Evolutionary conservation across 2,329 filamentous ascomycete species (phyloP), one percentile per base, ranked within the genome.

Genomic region (Massarina eburnea): DNA sequence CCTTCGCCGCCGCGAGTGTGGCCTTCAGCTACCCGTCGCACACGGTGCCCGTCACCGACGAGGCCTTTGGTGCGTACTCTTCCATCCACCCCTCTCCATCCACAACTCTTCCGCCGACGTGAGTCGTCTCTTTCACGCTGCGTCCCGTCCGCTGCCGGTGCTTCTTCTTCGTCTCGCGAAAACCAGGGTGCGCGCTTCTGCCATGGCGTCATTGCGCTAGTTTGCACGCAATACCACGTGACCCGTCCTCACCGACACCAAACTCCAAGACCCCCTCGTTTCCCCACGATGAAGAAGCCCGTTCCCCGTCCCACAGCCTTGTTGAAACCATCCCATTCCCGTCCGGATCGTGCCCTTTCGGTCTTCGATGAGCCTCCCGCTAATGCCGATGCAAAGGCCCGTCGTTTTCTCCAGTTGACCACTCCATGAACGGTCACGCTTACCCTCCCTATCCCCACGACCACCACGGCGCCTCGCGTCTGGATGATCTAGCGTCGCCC

Each of bases 401-500:
- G 27, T 56, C 52, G 39, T 66, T 64, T 51, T 58, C 61, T 45
- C 47, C 61, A 43, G 53, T 57, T 29, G 41, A 42, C 18, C 24
- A 52, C 33, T 43, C 57, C 41, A 66, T 68, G 64, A 58, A 61
- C 41, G 54, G 53, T 45, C 54, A 62, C 36, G 43, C 61, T 17
- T 48, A 52, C 27, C 55, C 59, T 35, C 54, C 52, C 10, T 48
- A 46, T 26, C 48, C 37, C 32, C 59, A 58, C 51, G 63, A 66
- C 50, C 63, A 64, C 41, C 39, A 43, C 38, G 56, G 57, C 24
- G 51, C 45, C 34, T 46, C 59, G 12, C 57, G 60, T 24, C 49
- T 67, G 38, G 66, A 69, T 42, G 61, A 66, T n/a, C 52, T 66
- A 14, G 22, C 35, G 3, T 54, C 55, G 30, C 54, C 54, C 38